Percentiles rank a stretch among this genome's conserved stretches.
phyloP scores from a whole-genome alignment of 257 asterid species.

The Fraxinus pennsylvanica region DNA sequence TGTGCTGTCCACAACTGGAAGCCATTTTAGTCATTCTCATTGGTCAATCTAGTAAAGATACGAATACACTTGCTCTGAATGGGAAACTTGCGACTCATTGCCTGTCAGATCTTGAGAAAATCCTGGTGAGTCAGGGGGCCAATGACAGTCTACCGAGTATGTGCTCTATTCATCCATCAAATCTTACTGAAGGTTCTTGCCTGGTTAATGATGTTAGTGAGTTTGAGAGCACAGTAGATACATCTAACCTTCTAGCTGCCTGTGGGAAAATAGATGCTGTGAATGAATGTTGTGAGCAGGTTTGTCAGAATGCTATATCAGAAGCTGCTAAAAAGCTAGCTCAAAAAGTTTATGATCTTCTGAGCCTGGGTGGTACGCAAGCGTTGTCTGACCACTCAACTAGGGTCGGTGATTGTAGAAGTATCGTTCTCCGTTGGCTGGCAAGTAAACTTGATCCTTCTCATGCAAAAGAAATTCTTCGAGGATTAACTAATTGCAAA shows the following conservation, averaged over 20 bases:
- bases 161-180: conserved; percentile 74
- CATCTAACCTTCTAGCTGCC: conserved; percentile 72
- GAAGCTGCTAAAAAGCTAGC: conserved; percentile 89
- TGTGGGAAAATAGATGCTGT: conserved; percentile 80
- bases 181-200: conserved; percentile 92
- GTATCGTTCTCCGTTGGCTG: conserved; percentile 81
- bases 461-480: conserved; percentile 80
- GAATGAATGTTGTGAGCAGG: conserved; percentile 93
- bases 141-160: conserved; percentile 64
- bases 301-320: conserved; percentile 80
- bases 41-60: conserved; percentile 74
- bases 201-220: conserved; percentile 70
- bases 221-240: conserved; percentile 74
- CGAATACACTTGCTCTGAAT: conserved; percentile 69
- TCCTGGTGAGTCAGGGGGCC: conserved; percentile 87
- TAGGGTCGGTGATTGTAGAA: conserved; percentile 70
- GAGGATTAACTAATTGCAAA: conserved; percentile 89
- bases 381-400: conserved; percentile 66
- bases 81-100: conserved; percentile 67
- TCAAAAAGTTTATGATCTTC: conserved; percentile 59
- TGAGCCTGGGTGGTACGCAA: conserved; percentile 51
- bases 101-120: conserved; percentile 80
- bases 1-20: conserved; percentile 97
- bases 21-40: conserved; percentile 77
- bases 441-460: conserved; percentile 87